These are phyloP conservation scores for Trichoderma sp. DNA, from an alignment of 2,329 filamentous ascomycete genomes.

Conservation along the genomic window DNA sequence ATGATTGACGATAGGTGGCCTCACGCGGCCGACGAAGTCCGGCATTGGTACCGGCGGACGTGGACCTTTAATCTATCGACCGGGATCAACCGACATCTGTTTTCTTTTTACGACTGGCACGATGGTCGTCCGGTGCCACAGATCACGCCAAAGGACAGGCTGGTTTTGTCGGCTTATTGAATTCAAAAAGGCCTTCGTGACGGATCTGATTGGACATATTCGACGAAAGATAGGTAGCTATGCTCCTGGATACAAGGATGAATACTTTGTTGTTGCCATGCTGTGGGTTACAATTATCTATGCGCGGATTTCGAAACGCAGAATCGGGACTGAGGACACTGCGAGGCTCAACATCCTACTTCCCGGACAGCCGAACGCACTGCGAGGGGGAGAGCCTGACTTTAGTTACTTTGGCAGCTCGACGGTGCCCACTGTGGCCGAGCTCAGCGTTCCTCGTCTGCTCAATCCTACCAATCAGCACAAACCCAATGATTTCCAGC, in stretches of 20 bases:
- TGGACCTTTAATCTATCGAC: background rate
- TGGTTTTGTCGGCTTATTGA: background rate
- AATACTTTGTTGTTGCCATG: background rate
- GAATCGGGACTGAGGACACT: background rate
- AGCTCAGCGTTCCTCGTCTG: background rate
- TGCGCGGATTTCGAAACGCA: background rate
- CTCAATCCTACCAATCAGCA: background rate
- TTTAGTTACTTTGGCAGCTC: background rate
- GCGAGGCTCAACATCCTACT: background rate
- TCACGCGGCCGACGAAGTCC: too few relatives aligned
- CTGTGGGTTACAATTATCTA: background rate
- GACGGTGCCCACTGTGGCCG: background rate
- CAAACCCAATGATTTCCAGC: background rate
- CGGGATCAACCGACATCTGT: background rate
- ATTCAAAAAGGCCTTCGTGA: background rate
- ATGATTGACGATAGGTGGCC: too few relatives aligned
- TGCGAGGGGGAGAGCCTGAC: background rate
- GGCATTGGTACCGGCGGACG: too few relatives aligned
- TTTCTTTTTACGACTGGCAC: background rate
- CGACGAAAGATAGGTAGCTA: background rate
- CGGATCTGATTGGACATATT: background rate
- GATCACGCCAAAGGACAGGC: background rate
- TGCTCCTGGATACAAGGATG: background rate
- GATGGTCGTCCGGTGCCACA: too few relatives aligned
- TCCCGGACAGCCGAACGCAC: background rate